Evolutionary conservation across 108 stramenopile genomes (phyloP), one percentile per base, ranked within the genome.

Genomic region (Asterionellopsis glacialis): DNA sequence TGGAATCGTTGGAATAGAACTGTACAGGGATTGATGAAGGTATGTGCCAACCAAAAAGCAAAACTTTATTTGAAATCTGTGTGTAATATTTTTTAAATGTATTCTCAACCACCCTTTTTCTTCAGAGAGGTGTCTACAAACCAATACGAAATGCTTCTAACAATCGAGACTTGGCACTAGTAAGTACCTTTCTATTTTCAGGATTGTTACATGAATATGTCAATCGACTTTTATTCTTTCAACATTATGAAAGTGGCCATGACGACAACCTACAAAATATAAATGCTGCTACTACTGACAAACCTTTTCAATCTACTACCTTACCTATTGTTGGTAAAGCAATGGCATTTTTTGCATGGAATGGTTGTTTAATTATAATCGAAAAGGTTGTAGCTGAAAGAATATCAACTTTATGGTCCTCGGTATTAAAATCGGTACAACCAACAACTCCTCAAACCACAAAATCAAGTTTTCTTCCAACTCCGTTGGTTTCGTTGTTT

Each of bases 151-250:
- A 70, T 11, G 26, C 11, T 23, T 40, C 51, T 9, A 18, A 39
- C 19, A 73, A 75, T 0, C 57, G 64, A 51, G 23, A 41, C 2
- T 33, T 9, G 9, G 58, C 19, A 69, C 76, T 72, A 22, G 42
- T 72, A 1, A 51, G 45, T 12, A 72, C 79, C 0, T 84, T 84
- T 63, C 7, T 75, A 0, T 63, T 60, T 9, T 75, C 73, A 63
- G 83, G 83, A 15, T 0, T 84, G 16, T 53, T 77, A 6, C 83
- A 84, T 43, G 83, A 84, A 51, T 84, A 77, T 44, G 54, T 80
- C 1, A 57, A 70, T 10, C 13, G 63, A 38, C 49, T 79, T 15
- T 28, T 79, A 44, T 62, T 57, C 28, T 11, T 51, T 21, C 13
- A 26, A 21, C 22, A 43, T 57, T 45, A 28, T 40, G 16, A 33